phyloP scores from a whole-genome alignment of 352 stramenopile genomes.

The Thalassiosira pacifica region DNA sequence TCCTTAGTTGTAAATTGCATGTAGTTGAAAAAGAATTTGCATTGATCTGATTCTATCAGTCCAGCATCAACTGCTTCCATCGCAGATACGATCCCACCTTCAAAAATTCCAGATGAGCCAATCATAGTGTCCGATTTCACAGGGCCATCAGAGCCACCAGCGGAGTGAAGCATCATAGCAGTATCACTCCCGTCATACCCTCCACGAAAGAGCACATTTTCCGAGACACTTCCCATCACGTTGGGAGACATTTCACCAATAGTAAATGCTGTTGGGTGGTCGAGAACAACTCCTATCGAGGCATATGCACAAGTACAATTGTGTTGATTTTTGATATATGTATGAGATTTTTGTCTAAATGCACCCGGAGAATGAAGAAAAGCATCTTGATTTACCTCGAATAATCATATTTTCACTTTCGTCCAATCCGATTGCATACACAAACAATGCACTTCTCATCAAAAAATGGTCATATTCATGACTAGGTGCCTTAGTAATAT shows the following conservation, averaged over 20 bases:
- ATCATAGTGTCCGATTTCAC: conserved; percentile 70
- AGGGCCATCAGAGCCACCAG: conserved; percentile 48
- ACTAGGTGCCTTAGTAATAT: too few species aligned
- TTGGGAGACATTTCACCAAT: conserved; percentile 78
- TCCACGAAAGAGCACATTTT: conserved; percentile 77
- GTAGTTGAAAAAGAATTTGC: conserved; percentile 87
- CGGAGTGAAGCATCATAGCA: conserved; percentile 78
- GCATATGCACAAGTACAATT: too few species aligned
- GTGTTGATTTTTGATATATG: too few species aligned
- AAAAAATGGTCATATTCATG: conserved; percentile 86
- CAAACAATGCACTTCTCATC: conserved; percentile 77
- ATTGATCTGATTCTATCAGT: conserved; percentile 59
- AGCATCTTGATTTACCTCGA: too few species aligned
- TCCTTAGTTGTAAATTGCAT: conserved; percentile 81
- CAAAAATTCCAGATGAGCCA: conserved; percentile 76
- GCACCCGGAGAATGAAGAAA: too few species aligned
- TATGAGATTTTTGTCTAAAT: too few species aligned
- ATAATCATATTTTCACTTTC: conserved; percentile 77
- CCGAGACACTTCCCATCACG: conserved; percentile 49
- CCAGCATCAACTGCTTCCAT: conserved; percentile 60
- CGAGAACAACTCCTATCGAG: conserved; percentile 82
- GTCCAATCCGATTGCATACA: conserved; percentile 81
- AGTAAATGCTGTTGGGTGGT: conserved; percentile 85
- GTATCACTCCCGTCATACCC: conserved; percentile 72
- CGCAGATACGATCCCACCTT: conserved; percentile 74